Base-by-base conservation (phyloP, 371 early-diverging fungal genomes). In the Pancytospora philotis region DNA sequence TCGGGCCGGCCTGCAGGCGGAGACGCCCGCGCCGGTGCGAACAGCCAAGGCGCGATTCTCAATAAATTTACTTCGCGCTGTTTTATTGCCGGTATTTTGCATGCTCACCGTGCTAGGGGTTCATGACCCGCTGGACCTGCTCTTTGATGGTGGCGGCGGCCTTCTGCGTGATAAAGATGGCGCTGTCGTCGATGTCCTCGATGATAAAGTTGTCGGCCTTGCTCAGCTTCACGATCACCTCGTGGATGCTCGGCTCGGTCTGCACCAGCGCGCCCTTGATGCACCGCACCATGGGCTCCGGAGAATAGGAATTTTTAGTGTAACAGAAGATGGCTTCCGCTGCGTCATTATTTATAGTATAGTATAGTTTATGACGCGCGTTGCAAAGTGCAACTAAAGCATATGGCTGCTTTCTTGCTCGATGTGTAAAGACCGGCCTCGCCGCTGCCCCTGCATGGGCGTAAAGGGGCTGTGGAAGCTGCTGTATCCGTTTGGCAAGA, bases 391-490 rank as follows among this genome's bases (percentile, higher is more conserved):
- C 16, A 16, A 45, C 45, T 45, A 22, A 16, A 16, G 22, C 22
- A 16, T 22, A 16, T 16, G 22, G 45, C 45, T 22, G 22, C 45
- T 22, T 16, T 45, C 22, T 22, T 22, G 16, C 16, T 45, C 16
- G 16, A 45, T 45, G 45, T 45, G 22, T 45, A 45, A 45, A 45
- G 16, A 45, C 16, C 45, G 22, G 22, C 45, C 22, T n/a, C n/a
- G n/a, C 16, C 22, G 16, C 16, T 45, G 45, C 22, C 31, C 27
- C 45, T 59, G 19, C 45, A 92, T 94, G 96, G 94, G 94, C 53
- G 94, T 95, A 66, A 87, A 90, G 81, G 88, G 88, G 19, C 85
- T 95, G 36, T 95, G 96, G 96, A 79, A 83, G 58, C 81, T 95
- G 35, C 72, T 94, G 13, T 85, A 87, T 64, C 87, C 88, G 4